phyloP scores from a whole-genome alignment of 176 grass and related monocot genomes.

The Avena insularis region DNA sequence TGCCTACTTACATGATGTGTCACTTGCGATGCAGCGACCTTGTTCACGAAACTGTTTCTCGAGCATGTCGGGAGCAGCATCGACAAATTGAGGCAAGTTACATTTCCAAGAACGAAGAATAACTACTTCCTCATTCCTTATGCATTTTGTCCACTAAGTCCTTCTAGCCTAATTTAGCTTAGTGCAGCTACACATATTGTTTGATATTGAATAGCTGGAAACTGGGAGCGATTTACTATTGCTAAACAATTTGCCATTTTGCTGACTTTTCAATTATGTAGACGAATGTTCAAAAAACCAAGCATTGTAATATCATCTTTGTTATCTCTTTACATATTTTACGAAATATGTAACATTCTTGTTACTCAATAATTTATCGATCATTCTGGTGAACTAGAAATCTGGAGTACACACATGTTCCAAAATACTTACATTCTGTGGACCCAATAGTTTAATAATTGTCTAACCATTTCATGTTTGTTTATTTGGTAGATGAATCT shows the following conservation, averaged over 20 bases:
- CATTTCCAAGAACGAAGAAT: conserved; percentile 30
- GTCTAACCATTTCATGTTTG: conserved; percentile 33
- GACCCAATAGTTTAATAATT: conserved; percentile 9
- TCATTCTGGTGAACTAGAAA: conserved; percentile 30
- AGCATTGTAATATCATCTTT: conserved; percentile 16
- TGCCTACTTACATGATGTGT: conserved; percentile 20
- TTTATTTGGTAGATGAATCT: conserved; percentile 78
- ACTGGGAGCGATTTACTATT: background rate
- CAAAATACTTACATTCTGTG: conserved; percentile 17
- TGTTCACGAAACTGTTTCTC: conserved; percentile 89
- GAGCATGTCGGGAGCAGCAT: conserved; percentile 90
- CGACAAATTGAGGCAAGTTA: conserved; percentile 83
- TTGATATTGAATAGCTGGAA: conserved; percentile 5
- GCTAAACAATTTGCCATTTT: conserved; percentile 5
- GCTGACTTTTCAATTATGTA: background rate
- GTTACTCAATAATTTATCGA: background rate
- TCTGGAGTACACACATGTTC: conserved; percentile 6
- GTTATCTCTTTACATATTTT: background rate
- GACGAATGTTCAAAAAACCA: background rate
- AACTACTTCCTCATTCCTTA: conserved; percentile 6
- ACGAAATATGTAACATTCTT: conserved; percentile 11
- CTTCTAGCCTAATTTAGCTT: conserved; percentile 13
- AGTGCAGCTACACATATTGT: background rate
- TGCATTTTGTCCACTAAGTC: conserved; percentile 10
- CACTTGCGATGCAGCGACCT: conserved; percentile 71